These are phyloP conservation scores for Nicotiana benthamiana DNA, from an alignment of 257 asterid species.

Conservation along the genomic window DNA sequence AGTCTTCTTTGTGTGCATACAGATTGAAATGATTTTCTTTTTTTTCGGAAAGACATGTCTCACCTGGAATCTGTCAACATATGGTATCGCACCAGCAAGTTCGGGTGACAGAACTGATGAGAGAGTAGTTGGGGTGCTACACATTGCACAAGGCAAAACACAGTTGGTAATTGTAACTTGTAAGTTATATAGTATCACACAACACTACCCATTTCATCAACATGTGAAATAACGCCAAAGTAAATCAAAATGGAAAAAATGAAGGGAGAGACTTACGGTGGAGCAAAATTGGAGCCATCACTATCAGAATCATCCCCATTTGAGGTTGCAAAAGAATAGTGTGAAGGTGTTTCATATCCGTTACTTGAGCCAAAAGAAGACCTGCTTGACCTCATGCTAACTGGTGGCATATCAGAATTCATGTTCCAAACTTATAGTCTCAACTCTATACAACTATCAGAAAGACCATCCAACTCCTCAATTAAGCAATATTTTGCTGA, in stretches of 20 bases:
- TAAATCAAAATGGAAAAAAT: background rate
- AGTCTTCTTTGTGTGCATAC: background rate
- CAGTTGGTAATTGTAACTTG: slow-evolving; percentile 3
- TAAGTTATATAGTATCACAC: slow-evolving; percentile 9
- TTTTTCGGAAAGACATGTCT: background rate
- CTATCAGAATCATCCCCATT: slow-evolving; percentile 91
- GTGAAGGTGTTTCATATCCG: slow-evolving; percentile 71
- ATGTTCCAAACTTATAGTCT: slow-evolving; percentile 15
- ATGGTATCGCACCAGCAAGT: slow-evolving; percentile 83
- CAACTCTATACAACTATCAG: background rate
- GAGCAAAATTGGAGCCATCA: slow-evolving; percentile 87
- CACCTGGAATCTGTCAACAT: slow-evolving; percentile 93
- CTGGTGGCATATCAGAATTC: slow-evolving; percentile 57
- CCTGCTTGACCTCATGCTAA: slow-evolving; percentile 64
- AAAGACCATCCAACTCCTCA: slow-evolving; percentile 15
- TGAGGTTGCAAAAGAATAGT: slow-evolving; percentile 53
- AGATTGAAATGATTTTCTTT: background rate
- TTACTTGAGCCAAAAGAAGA: slow-evolving; percentile 81
- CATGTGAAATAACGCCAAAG: background rate
- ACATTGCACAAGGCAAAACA: slow-evolving; percentile 13
- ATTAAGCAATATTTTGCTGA: background rate
- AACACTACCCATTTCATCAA: background rate
- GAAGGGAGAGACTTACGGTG: slow-evolving; percentile 47
- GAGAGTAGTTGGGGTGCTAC: slow-evolving; percentile 77
- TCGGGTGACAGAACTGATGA: slow-evolving; percentile 86